These are phyloP conservation scores for Ceratorhiza oryzae-sativae DNA, from an alignment of 1,284 basidiomycete species.

Conservation along the genomic window DNA sequence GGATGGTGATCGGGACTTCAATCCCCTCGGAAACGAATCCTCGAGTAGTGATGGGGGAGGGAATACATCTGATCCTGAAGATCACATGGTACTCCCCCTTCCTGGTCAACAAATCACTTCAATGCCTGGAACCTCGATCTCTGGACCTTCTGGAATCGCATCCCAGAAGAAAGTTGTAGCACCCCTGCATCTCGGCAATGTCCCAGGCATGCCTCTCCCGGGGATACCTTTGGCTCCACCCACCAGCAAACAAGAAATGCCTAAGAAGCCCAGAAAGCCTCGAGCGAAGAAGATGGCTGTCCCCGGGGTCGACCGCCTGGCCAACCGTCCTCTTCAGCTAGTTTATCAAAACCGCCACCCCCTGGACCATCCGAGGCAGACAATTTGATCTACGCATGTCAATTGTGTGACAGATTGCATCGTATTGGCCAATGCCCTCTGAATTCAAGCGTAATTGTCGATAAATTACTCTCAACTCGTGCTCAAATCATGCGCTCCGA, in stretches of 20 bases:
- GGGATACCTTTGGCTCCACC: not conserved
- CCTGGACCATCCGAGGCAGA: not conserved
- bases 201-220: not conserved
- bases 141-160: not conserved
- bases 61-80: not conserved
- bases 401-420: not conserved
- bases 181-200: no score
- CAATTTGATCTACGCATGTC: not conserved
- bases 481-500: slow-evolving; percentile 6
- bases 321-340: not conserved
- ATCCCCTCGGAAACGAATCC: slow-evolving; percentile 10
- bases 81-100: not conserved
- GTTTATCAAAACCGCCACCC: not conserved
- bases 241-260: not conserved
- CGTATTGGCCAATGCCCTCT: slow-evolving; percentile 8
- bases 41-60: slow-evolving; percentile 8
- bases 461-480: slow-evolving; percentile 3
- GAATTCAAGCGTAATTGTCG: not conserved
- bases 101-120: not conserved
- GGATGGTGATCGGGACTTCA: slow-evolving; percentile 17
- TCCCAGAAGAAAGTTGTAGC: not conserved
- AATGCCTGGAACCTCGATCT: not conserved
- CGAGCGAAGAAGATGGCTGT: not conserved
- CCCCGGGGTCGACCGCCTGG: not conserved
- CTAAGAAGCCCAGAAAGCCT: slow-evolving; percentile 26